These are phyloP conservation scores for sunflower (Helianthus annuus) DNA, from an alignment of 129 eudicot genomes.

Conservation along the genomic window HanXRQr2.0-SUNRISE NC_035443.2:10198909-10199408, in stretches of 20 bases:
- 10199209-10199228: slow-evolving; percentile 86
- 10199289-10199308: neutral
- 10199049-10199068: slow-evolving; percentile 97
- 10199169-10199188: slow-evolving; percentile 82
- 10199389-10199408: too few relatives aligned
- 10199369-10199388: too few relatives aligned
- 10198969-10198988: neutral
- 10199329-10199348: too few relatives aligned
- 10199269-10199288: neutral
- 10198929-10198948: too few relatives aligned
- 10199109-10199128: slow-evolving; percentile 83
- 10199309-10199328: neutral
- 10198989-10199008: slow-evolving; percentile 59
- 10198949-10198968: neutral
- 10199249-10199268: neutral
- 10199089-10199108: slow-evolving; percentile 78
- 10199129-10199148: slow-evolving; percentile 94
- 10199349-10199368: too few relatives aligned
- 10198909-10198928: too few relatives aligned
- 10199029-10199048: slow-evolving; percentile 93
- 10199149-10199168: slow-evolving; percentile 81
- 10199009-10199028: slow-evolving; percentile 80
- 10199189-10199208: slow-evolving; percentile 96
- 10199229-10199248: neutral
- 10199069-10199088: slow-evolving; percentile 84